Percentiles rank a stretch among this genome's conserved stretches.
Conservation (phyloP, 108 stramenopile genomes). For the Cylindrotheca fusiformis region DNA sequence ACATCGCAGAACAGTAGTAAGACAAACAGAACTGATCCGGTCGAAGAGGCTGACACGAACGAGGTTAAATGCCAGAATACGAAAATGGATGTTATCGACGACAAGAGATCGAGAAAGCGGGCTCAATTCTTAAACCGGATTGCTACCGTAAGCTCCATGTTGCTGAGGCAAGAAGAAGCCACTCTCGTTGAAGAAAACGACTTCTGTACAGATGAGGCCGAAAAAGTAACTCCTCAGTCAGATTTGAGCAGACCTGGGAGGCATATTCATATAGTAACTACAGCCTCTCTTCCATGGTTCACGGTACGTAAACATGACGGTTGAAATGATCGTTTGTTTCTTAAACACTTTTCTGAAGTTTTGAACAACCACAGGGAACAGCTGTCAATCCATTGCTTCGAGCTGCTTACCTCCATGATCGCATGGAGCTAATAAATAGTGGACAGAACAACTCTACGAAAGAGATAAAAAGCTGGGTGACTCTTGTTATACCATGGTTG, state of each 20-base stretch:
- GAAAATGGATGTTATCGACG: no score
- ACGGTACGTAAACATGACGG: no score
- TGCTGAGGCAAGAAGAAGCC: constrained; percentile 63
- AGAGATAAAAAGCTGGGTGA: constrained; percentile 35
- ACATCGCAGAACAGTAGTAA: no score
- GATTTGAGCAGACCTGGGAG: constrained; percentile 56
- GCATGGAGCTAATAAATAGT: constrained; percentile 15
- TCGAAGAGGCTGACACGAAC: no score
- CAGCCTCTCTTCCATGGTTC: constrained; percentile 84
- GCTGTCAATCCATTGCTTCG: constrained; percentile 84
- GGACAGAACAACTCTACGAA: constrained; percentile 20
- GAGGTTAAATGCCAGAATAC: no score
- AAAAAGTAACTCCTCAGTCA: constrained; percentile 59
- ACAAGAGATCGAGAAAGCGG: constrained; percentile 3
- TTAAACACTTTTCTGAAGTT: no score
- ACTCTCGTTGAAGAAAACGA: constrained; percentile 23
- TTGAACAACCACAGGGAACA: no score
- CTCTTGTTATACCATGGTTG: constrained; percentile 87
- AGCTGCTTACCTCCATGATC: constrained; percentile 68
- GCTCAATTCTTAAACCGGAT: constrained; percentile 56
- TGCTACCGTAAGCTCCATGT: constrained; percentile 47
- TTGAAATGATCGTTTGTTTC: no score
- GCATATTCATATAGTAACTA: constrained; percentile 77
- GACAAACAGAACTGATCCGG: no score
- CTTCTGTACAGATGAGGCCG: constrained; percentile 28